Base-by-base conservation (phyloP, 1,284 basidiomycete species). In the Tetrapyrgos nigripes region DNA sequence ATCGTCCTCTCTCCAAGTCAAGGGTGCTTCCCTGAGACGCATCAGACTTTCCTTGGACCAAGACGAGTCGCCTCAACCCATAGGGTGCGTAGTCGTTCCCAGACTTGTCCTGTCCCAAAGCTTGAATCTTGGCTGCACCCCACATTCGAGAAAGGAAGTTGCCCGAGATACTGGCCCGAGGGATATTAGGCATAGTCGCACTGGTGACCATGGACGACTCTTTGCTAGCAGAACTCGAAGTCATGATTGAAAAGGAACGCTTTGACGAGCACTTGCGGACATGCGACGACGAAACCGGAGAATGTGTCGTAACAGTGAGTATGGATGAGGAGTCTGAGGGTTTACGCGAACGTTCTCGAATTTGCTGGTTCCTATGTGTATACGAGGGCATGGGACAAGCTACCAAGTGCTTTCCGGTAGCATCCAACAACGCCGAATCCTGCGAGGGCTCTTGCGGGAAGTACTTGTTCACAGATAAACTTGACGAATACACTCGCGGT, bases 101-200 rank as follows among this genome's bases (percentile, higher is more conserved):
- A 26, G 50, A 11, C 29, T 61, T 57, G 4, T 61, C 59, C 6
- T 60, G 58, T 31, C 55, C 53, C n/a, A 50, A 49, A 43, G 58
- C 57, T 58, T 63, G 62, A 37, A 52, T 59, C 31, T 61, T 79
- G 53, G 82, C 81, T 21, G 82, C 81, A 48, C 80, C 86, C 82
- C 86, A 88, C 84, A 89, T 86, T 29, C 87, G 79, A 63, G 84
- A 87, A 48, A 89, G 74, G 69, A 88, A 88, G 35, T 80, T 76
- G 28, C 76, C 77, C 23, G 82, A 73, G 52, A 76, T 64, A 26
- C 71, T 68, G 48, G 68, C 60, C 52, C 74, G 72, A 33, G 76
- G 66, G 45, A 81, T 69, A 46, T 71, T 74, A 26, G 82, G 78
- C 74, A 81, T 78, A 43, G 80, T 82, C 52, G 73, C 68, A 61